Conservation (phyloP, 108 stramenopile species). For the Nitzschia sp. region DNA sequence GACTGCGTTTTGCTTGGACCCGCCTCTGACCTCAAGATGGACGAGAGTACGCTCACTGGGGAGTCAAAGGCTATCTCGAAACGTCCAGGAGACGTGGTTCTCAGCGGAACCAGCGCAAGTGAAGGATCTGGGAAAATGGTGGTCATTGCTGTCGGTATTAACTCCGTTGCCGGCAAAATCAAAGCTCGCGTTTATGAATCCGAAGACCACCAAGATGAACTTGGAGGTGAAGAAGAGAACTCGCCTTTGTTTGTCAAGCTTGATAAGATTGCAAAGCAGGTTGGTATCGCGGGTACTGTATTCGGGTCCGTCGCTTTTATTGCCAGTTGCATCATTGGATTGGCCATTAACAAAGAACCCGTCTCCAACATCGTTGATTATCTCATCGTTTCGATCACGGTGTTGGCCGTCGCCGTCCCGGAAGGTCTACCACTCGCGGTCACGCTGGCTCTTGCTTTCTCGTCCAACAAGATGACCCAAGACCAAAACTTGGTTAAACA, state of each 20-base stretch:
- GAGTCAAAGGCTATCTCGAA: conserved; percentile 90
- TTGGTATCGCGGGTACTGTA: conserved; percentile 81
- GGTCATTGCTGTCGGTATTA: conserved; percentile 87
- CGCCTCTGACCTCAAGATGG: conserved; percentile 83
- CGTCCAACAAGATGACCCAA: conserved; percentile 92
- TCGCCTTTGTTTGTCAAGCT: conserved; percentile 88
- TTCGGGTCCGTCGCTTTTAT: conserved; percentile 73
- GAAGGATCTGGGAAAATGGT: conserved; percentile 86
- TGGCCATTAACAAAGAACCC: conserved; percentile 50
- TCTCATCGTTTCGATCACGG: conserved; percentile 77
- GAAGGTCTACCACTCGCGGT: conserved; percentile 99
- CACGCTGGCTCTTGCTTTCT: conserved; percentile 92
- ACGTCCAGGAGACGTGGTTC: conserved; percentile 67
- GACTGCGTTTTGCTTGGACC: conserved; percentile 92
- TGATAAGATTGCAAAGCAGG: conserved; percentile 82
- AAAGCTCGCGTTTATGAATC: conserved; percentile 81
- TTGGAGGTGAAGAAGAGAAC: conserved; percentile 66
- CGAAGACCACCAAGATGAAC: conserved; percentile 57
- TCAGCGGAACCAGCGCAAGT: conserved; percentile 68
- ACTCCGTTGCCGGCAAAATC: conserved; percentile 88
- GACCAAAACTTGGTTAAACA: conserved; percentile 96
- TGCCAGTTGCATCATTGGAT: conserved; percentile 82
- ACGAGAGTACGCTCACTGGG: conserved; percentile 94
- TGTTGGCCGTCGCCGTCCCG: conserved; percentile 97
- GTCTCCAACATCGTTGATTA: conserved; percentile 62